Evolutionary conservation across 2,329 filamentous ascomycete genomes (phyloP).

Genomic region (Hypoxylon sp.): DNA sequence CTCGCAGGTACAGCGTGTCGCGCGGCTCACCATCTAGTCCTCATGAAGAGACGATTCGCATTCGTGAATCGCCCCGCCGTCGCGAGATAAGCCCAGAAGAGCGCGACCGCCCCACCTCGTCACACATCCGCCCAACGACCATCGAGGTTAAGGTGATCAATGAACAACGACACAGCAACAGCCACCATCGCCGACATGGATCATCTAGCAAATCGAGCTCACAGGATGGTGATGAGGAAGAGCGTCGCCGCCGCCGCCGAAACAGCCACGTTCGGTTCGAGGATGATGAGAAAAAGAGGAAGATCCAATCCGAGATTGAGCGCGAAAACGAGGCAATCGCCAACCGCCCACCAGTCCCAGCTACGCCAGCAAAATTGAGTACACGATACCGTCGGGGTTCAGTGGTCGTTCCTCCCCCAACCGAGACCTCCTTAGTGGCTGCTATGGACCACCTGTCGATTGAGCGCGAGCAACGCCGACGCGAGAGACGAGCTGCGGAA

Average conservation of each 20-base stretch:
- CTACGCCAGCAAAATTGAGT: constrained; percentile 45
- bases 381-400: constrained; percentile 51
- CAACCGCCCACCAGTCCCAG: constrained; percentile 54
- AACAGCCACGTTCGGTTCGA: constrained; percentile 48
- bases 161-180: constrained; percentile 50
- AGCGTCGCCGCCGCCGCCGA: constrained; percentile 52
- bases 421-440: constrained; percentile 15
- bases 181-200: constrained; percentile 56
- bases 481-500: constrained; percentile 52
- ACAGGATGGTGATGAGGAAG: constrained; percentile 46
- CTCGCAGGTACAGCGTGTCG: constrained; percentile 59
- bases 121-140: constrained; percentile 51
- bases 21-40: constrained; percentile 61
- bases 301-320: constrained; percentile 57
- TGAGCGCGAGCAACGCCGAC: constrained; percentile 47
- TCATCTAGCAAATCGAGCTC: constrained; percentile 56
- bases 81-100: constrained; percentile 44
- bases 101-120: constrained; percentile 45
- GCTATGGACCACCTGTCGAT: constrained; percentile 55
- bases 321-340: constrained; percentile 62
- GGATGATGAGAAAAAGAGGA: constrained; percentile 49
- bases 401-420: constrained; percentile 55
- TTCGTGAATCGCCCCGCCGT: constrained; percentile 40
- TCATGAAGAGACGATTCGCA: constrained; percentile 38
- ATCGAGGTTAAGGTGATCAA: constrained; percentile 60